Base-by-base conservation (phyloP, 2,329 filamentous ascomycete genomes). In the Colletotrichum sp. region DNA sequence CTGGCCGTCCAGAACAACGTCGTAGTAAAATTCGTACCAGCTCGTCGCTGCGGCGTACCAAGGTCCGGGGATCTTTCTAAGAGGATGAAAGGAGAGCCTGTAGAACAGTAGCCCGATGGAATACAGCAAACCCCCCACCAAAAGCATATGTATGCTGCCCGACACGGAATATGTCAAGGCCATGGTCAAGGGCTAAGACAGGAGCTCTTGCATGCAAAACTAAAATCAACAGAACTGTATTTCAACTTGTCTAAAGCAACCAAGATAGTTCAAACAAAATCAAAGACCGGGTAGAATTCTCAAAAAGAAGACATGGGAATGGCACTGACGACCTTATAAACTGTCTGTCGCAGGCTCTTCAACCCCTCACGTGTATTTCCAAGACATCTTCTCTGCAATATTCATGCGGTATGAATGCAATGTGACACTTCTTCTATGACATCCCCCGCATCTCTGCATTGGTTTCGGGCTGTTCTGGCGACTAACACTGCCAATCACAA, bases 1-100 rank as follows among this genome's bases (percentile, higher is more conserved):
- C 24, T 71, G 34, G 3, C 68, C 68, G 12, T 71, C 36, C 36
- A 71, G 68, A 55, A 71, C 55, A 3, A 71, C 68, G 34, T 71
- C 68, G 7, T 71, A 62, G 16, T 71, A 84, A 8, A 78, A 82
- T 63, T 84, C 82, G 26, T 81, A 81, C 55, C 77, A 77, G 9
- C 76, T 74, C 0, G 80, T 79, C 12, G 80, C 60, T 2, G 81
- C 81, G 4, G 81, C 78, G 18, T 80, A 59, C 68, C 80, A 82
- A 9, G 81, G 82, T 24, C 82, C 82, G 1, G 82, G 82, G 36
- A 84, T 79, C 4, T 72, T 69, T 16, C 80, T 75, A 3, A 84
- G 74, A 2, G 83, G 83, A 59, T 84, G 81, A 18, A 83, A 76
- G 39, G 79, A 78, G 8, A 83, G 64, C 55, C 79, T 77, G 71